Conservation (phyloP, 306 rosid genomes). For the Ceratonia siliqua region DNA sequence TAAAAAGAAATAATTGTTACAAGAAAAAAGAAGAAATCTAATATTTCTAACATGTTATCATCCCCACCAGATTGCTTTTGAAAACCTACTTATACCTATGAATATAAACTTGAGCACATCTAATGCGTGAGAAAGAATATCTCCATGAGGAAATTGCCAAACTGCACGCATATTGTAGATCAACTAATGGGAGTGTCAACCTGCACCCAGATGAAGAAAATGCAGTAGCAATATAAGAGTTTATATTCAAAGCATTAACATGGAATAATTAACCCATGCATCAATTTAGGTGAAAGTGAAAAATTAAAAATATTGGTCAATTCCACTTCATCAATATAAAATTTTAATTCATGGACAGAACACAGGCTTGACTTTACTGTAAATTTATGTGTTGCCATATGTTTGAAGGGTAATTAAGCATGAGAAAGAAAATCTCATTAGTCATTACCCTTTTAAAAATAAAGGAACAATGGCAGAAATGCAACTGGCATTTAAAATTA, state of each 20-base stretch:
- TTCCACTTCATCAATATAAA: neutral
- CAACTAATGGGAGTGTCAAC: slow-evolving; percentile 52
- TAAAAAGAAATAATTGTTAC: neutral
- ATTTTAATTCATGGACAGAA: neutral
- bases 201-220: slow-evolving; percentile 49
- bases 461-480: slow-evolving; percentile 11
- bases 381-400: neutral
- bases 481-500: slow-evolving; percentile 15
- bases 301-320: neutral
- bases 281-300: neutral
- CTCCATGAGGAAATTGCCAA: slow-evolving; percentile 55
- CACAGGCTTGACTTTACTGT: neutral
- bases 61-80: slow-evolving; percentile 22
- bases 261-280: neutral
- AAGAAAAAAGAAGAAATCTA: slow-evolving; percentile 23
- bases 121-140: slow-evolving; percentile 50
- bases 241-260: slow-evolving; percentile 18
- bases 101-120: slow-evolving; percentile 40
- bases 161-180: slow-evolving; percentile 53
- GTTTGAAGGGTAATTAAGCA: neutral
- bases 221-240: slow-evolving; percentile 7
- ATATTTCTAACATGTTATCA: neutral
- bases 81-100: slow-evolving; percentile 48
- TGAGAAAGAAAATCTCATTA: neutral
- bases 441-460: slow-evolving; percentile 20